phyloP scores from a whole-genome alignment of 2,329 filamentous ascomycete species.

The Aspergillus candidus region DNA sequence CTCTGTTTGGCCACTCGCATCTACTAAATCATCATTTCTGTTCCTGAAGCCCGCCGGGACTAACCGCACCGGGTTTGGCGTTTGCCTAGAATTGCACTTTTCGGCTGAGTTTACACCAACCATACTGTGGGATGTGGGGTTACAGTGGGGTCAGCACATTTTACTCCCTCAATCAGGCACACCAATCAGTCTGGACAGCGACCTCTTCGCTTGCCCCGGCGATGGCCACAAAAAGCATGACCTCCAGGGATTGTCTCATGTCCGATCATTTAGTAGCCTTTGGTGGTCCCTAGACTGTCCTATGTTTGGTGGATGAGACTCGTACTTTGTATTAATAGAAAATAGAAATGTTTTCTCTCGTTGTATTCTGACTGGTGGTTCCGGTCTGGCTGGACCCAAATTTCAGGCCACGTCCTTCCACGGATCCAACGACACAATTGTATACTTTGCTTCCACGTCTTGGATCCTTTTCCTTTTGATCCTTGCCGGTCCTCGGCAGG shows the following conservation, averaged over 20 bases:
- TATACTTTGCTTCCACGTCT: too few relatives aligned
- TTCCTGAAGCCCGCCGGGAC: constrained; percentile 18
- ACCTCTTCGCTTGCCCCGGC: constrained; percentile 7
- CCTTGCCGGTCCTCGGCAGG: too few relatives aligned
- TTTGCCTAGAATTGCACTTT: constrained; percentile 18
- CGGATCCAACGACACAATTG: too few relatives aligned
- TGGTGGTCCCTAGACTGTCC: not conserved
- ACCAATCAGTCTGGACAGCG: constrained; percentile 21
- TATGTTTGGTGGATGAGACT: not conserved
- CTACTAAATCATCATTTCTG: constrained; percentile 15
- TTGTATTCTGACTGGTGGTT: too few relatives aligned
- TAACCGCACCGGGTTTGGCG: constrained; percentile 15
- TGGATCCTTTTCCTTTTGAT: too few relatives aligned
- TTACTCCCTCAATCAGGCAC: constrained; percentile 22
- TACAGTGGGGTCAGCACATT: not conserved
- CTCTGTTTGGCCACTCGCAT: constrained; percentile 1
- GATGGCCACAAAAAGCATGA: constrained; percentile 10
- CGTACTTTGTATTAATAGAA: not conserved
- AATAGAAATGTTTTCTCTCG: too few relatives aligned
- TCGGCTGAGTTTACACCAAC: constrained; percentile 19
- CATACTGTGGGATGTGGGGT: constrained; percentile 7
- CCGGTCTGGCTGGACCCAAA: too few relatives aligned
- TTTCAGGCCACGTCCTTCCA: too few relatives aligned
- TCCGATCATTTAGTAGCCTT: constrained; percentile 8
- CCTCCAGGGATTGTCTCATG: constrained; percentile 15